Conservation (phyloP, 208 protist genomes). For the Leishmania mexicana region DNA sequence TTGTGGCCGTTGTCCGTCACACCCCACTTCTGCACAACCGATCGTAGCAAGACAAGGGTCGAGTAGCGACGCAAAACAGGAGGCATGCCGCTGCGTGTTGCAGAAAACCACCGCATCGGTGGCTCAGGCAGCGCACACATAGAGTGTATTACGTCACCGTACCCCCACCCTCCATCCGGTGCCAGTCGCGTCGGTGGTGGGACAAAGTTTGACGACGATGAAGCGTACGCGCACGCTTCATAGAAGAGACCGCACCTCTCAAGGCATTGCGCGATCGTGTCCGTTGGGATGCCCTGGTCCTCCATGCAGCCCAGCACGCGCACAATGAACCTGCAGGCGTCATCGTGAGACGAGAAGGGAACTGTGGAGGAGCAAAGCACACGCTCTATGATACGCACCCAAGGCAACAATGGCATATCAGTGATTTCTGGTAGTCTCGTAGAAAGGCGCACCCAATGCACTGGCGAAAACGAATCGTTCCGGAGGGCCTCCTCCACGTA, state of each 20-base stretch:
- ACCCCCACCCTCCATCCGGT: conserved; percentile 4
- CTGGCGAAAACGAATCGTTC: conserved; percentile 2
- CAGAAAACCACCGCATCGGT: conserved; percentile 13
- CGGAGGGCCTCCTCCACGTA: conserved; percentile 6
- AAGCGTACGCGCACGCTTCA: conserved; percentile 30
- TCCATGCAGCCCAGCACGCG: conserved; percentile 14
- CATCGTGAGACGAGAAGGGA: conserved; percentile 13
- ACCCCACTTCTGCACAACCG: conserved; percentile 11
- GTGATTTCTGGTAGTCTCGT: neutral
- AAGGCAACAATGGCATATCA: neutral
- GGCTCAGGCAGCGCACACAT: conserved; percentile 29
- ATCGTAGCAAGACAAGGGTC: conserved; percentile 20
- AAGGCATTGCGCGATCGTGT: conserved; percentile 7
- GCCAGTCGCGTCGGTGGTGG: neutral
- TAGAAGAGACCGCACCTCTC: conserved; percentile 18
- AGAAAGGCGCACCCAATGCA: conserved; percentile 19
- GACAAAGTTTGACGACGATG: conserved; percentile 9
- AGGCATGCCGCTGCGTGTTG: conserved; percentile 18
- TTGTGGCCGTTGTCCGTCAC: neutral
- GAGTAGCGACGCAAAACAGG: conserved; percentile 24
- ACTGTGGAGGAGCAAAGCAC: neutral
- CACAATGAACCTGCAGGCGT: conserved; percentile 12
- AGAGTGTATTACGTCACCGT: conserved; percentile 9
- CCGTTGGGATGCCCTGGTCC: neutral
- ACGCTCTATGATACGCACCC: conserved; percentile 1